Conservation (phyloP, 2,329 filamentous ascomycete genomes). For the Parascedosporium putredinis region DNA sequence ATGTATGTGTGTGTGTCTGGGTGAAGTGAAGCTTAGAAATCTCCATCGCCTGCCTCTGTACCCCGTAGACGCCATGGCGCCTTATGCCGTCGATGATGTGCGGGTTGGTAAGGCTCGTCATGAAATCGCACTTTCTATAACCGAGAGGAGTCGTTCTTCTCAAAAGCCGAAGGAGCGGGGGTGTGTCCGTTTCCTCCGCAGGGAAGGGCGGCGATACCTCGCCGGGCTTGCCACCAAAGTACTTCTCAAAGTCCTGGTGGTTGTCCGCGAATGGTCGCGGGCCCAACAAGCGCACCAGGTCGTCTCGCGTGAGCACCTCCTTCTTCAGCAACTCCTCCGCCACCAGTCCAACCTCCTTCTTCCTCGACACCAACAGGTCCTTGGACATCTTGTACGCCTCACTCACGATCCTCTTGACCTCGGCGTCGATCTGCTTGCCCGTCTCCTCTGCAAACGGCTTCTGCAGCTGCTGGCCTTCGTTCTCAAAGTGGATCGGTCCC, state of each 20-base stretch:
- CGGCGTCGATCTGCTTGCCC: slow-evolving; percentile 79
- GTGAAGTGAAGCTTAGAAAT: too few species aligned
- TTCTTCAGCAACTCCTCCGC: slow-evolving; percentile 88
- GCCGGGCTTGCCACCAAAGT: slow-evolving; percentile 58
- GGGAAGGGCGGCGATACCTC: slow-evolving; percentile 48
- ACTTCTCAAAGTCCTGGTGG: slow-evolving; percentile 85
- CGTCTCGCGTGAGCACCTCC: slow-evolving; percentile 84
- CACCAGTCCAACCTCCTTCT: slow-evolving; percentile 76
- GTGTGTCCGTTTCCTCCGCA: slow-evolving; percentile 32
- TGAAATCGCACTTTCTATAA: too few species aligned
- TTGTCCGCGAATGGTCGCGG: slow-evolving; percentile 71
- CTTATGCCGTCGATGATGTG: too few species aligned
- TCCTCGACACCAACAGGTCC: slow-evolving; percentile 73
- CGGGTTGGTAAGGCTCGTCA: too few species aligned
- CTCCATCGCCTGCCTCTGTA: too few species aligned
- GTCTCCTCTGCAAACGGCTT: slow-evolving; percentile 97
- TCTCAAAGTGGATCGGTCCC: slow-evolving; percentile 84
- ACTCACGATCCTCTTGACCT: slow-evolving; percentile 85
- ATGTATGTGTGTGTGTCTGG: too few species aligned
- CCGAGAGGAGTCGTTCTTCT: slow-evolving; percentile 1
- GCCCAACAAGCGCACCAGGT: slow-evolving; percentile 82
- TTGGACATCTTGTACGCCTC: slow-evolving; percentile 88
- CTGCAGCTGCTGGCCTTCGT: slow-evolving; percentile 68
- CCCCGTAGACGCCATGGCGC: too few species aligned
- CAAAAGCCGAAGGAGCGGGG: slow-evolving; percentile 9